Conservation (phyloP, 139 green algal species). For the Chlamydomonas sp. region DNA sequence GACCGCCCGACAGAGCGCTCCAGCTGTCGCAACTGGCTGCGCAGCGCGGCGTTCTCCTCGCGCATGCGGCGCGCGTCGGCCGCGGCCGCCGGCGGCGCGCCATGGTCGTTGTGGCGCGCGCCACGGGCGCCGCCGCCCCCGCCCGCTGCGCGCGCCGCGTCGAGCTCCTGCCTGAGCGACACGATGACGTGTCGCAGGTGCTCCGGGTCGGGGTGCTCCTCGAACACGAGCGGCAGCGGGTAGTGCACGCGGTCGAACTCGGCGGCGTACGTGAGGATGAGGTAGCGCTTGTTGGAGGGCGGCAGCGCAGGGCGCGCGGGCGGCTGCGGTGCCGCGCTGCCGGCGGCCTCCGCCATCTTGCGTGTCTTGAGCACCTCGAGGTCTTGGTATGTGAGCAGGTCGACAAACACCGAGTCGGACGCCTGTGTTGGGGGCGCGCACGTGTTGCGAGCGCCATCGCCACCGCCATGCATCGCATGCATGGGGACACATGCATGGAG, state of each 20-base stretch:
- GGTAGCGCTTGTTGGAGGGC: conserved; percentile 76
- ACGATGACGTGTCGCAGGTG: conserved; percentile 45
- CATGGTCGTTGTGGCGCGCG: background rate
- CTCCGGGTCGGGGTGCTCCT: conserved; percentile 61
- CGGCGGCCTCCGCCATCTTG: conserved; percentile 24
- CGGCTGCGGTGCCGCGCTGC: background rate
- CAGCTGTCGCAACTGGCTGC: conserved; percentile 38
- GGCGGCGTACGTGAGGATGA: conserved; percentile 84
- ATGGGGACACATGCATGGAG: too few relatives aligned
- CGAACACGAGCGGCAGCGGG: conserved; percentile 71
- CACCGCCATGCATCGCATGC: too few relatives aligned
- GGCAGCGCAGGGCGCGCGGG: conserved; percentile 14
- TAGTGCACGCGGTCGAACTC: conserved; percentile 92
- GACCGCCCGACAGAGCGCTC: conserved; percentile 7
- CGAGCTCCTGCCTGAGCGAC: too few relatives aligned
- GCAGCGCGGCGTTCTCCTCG: conserved; percentile 54
- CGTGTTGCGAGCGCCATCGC: too few relatives aligned
- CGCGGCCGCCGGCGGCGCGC: conserved; percentile 9
- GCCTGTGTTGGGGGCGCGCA: conserved; percentile 14
- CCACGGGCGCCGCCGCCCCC: conserved; percentile 7
- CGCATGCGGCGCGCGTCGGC: conserved; percentile 45
- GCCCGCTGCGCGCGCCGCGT: background rate
- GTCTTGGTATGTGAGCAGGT: conserved; percentile 80
- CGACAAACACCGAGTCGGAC: conserved; percentile 75
- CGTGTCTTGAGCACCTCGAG: conserved; percentile 70